phyloP scores from a whole-genome alignment of 2,329 filamentous ascomycete species.

The Elsinoe perseae region DNA sequence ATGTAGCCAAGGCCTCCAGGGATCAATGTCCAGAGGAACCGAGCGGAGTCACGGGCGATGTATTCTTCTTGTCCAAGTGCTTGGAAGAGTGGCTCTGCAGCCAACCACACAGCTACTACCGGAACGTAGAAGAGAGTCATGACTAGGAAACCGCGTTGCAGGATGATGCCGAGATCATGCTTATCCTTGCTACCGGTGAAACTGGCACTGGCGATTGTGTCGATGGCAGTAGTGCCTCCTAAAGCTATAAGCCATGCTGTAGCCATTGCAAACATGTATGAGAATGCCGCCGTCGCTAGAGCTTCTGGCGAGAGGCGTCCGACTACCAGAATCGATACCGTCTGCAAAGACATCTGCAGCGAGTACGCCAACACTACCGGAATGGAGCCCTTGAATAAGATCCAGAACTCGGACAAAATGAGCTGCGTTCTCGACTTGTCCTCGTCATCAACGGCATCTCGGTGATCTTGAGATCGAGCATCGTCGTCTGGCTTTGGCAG shows the following conservation, averaged over 20 bases:
- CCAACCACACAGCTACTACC: constrained; percentile 65
- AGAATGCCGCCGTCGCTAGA: constrained; percentile 73
- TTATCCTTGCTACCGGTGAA: constrained; percentile 77
- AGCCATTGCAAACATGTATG: constrained; percentile 90
- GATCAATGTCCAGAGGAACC: constrained; percentile 64
- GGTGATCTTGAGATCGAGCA: constrained; percentile 27
- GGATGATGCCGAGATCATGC: constrained; percentile 66
- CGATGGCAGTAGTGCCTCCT: constrained; percentile 76
- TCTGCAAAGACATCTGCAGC: constrained; percentile 79
- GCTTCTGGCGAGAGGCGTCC: constrained; percentile 72
- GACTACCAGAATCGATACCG: constrained; percentile 70
- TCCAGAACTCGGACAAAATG: constrained; percentile 53
- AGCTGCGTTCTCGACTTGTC: constrained; percentile 31
- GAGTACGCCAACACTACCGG: constrained; percentile 80
- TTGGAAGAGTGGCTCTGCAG: constrained; percentile 65
- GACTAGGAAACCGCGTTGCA: constrained; percentile 69
- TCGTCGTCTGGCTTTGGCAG: constrained; percentile 35
- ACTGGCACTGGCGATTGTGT: constrained; percentile 73
- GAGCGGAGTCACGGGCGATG: constrained; percentile 64
- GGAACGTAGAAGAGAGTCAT: constrained; percentile 65
- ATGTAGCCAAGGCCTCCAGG: constrained; percentile 80
- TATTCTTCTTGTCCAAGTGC: constrained; percentile 69
- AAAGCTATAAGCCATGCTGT: constrained; percentile 81
- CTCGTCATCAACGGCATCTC: constrained; percentile 32
- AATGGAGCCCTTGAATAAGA: constrained; percentile 60